These are phyloP conservation scores for Microcyclosporella mali DNA, from an alignment of 2,329 filamentous ascomycete genomes.

Conservation along the genomic window DNA sequence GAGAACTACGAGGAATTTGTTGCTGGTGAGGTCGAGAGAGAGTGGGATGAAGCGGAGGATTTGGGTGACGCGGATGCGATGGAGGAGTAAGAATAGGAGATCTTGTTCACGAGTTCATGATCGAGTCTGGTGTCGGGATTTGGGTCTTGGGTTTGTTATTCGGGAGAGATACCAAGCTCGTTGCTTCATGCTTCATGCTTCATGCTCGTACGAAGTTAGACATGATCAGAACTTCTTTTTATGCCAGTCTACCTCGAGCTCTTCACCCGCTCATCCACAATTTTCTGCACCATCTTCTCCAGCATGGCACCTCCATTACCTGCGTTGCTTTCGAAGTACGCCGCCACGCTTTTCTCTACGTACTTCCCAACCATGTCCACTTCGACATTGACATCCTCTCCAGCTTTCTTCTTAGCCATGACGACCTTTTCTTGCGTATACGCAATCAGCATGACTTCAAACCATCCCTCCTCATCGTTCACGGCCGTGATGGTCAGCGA, in stretches of 20 bases:
- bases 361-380: constrained; percentile 86
- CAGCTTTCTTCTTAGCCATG: constrained; percentile 67
- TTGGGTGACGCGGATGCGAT: constrained; percentile 21
- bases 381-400: constrained; percentile 84
- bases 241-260: constrained; percentile 6
- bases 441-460: constrained; percentile 93
- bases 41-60: constrained; percentile 47
- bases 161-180: constrained; percentile 4
- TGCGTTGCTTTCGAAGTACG: constrained; percentile 60
- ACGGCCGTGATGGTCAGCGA: constrained; percentile 89
- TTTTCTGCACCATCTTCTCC: constrained; percentile 53
- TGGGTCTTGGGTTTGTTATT: not conserved
- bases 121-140: not conserved
- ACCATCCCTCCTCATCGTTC: constrained; percentile 76
- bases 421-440: constrained; percentile 94
- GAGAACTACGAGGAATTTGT: constrained; percentile 95
- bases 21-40: constrained; percentile 76
- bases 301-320: constrained; percentile 46
- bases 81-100: constrained; percentile 9
- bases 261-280: constrained; percentile 64
- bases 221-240: not conserved
- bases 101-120: constrained; percentile 6
- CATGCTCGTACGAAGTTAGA: no score
- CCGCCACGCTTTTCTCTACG: constrained; percentile 80
- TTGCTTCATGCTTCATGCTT: no score